A percentile compares a stretch with the other conserved stretches of the same genome.
Evolutionary conservation across 768 basidiomycete genomes (phyloP).

Genomic region (Filobasidium floriforme): DNA sequence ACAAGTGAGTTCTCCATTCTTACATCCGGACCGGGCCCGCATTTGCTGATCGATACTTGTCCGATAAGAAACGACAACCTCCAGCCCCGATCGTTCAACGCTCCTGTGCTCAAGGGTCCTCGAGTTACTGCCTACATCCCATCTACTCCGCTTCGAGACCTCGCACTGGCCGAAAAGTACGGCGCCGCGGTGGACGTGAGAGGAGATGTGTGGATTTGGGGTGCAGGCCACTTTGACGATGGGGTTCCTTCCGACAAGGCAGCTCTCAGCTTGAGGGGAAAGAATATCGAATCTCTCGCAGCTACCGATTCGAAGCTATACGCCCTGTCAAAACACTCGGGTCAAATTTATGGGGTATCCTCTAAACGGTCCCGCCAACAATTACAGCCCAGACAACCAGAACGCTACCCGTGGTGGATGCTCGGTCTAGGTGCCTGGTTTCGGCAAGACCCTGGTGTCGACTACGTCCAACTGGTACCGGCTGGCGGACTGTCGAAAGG

Average conservation of each 20-base stretch:
- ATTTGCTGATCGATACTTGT: not conserved
- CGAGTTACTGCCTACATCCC: slow-evolving; percentile 30
- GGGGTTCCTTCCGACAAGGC: slow-evolving; percentile 25
- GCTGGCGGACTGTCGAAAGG: slow-evolving; percentile 54
- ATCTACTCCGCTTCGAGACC: slow-evolving; percentile 38
- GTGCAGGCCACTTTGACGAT: slow-evolving; percentile 30
- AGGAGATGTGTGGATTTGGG: slow-evolving; percentile 46
- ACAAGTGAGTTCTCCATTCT: slow-evolving; percentile 24
- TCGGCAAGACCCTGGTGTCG: slow-evolving; percentile 53
- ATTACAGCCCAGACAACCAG: slow-evolving; percentile 25
- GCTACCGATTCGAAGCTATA: slow-evolving; percentile 51
- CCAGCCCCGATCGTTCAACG: slow-evolving; percentile 25
- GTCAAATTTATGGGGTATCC: slow-evolving; percentile 64
- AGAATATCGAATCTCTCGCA: slow-evolving; percentile 62
- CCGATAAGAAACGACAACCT: slow-evolving; percentile 20
- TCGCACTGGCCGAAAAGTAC: slow-evolving; percentile 41
- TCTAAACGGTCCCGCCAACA: slow-evolving; percentile 52
- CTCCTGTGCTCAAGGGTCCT: slow-evolving; percentile 32
- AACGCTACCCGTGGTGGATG: slow-evolving; percentile 55
- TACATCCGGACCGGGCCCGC: not conserved
- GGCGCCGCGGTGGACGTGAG: slow-evolving; percentile 41
- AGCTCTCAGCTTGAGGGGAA: slow-evolving; percentile 25
- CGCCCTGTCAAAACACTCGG: slow-evolving; percentile 64
- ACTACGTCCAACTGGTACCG: slow-evolving; percentile 56
- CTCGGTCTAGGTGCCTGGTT: slow-evolving; percentile 51